phyloP scores from a whole-genome alignment of 176 grass and related monocot species.

The Oryza rufipogon region DNA sequence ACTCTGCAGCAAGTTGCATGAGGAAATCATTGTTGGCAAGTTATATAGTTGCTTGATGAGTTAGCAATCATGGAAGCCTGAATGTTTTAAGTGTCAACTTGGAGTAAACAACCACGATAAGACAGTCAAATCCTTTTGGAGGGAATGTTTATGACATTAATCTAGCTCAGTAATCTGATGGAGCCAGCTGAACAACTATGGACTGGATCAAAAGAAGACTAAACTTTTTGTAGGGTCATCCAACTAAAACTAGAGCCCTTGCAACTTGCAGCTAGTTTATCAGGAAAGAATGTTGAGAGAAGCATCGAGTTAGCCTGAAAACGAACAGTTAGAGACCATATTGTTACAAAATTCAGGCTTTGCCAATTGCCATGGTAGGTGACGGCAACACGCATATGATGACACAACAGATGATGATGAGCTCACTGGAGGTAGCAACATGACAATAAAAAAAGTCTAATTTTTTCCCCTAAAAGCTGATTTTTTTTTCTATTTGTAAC shows the following conservation, averaged over 20 bases:
- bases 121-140: conserved; percentile 17
- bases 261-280: conserved; percentile 33
- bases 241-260: not conserved
- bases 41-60: conserved; percentile 1
- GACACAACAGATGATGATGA: not conserved
- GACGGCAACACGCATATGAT: not conserved
- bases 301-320: not conserved
- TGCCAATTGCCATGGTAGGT: not conserved
- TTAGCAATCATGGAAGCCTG: not conserved
- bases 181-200: conserved; percentile 13
- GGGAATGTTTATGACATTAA: conserved; percentile 13
- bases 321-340: conserved; percentile 7
- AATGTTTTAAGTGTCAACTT: conserved; percentile 22
- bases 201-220: conserved; percentile 1
- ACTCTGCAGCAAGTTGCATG: not conserved
- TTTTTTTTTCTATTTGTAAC: not conserved
- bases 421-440: not conserved
- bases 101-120: not conserved
- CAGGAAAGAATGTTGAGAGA: not conserved
- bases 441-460: not conserved
- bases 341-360: not conserved
- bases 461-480: not conserved
- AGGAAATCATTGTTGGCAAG: not conserved
- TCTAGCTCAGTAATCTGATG: conserved; percentile 17
- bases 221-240: not conserved